Conservation (phyloP, 768 basidiomycete genomes). For the Lentinus brumalis region DNA sequence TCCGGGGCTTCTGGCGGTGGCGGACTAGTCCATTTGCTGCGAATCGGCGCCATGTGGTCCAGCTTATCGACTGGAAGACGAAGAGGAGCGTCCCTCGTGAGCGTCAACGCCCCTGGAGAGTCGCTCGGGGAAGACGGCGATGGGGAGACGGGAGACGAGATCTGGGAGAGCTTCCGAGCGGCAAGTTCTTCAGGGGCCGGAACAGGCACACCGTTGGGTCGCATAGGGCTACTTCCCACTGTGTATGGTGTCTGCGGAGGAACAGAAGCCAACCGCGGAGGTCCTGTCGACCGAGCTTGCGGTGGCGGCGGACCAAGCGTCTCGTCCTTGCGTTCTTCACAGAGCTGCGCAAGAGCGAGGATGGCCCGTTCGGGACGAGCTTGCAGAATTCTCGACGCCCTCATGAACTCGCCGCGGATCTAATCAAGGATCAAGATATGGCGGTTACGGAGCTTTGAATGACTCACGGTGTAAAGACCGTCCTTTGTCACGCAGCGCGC, state of each 20-base stretch:
- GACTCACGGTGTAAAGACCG: slow-evolving; percentile 85
- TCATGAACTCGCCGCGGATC: slow-evolving; percentile 99
- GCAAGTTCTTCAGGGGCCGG: slow-evolving; percentile 47
- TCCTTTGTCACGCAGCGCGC: slow-evolving; percentile 96
- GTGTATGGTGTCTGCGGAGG: slow-evolving; percentile 76
- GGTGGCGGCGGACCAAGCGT: slow-evolving; percentile 57
- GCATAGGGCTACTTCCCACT: slow-evolving; percentile 61
- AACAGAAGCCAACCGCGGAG: slow-evolving; percentile 44
- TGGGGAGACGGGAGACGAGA: slow-evolving; percentile 17
- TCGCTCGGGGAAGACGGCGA: slow-evolving; percentile 13
- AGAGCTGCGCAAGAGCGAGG: slow-evolving; percentile 83
- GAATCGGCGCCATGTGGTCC: slow-evolving; percentile 76
- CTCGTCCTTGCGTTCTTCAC: slow-evolving; percentile 83
- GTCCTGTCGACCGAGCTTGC: slow-evolving; percentile 41
- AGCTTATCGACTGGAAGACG: slow-evolving; percentile 51
- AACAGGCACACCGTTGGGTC: slow-evolving; percentile 42
- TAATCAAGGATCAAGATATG: slow-evolving; percentile 32
- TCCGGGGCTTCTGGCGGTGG: slow-evolving; percentile 77
- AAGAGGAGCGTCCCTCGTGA: slow-evolving; percentile 33
- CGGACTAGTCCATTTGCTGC: slow-evolving; percentile 83
- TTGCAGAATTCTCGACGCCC: slow-evolving; percentile 84
- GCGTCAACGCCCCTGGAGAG: slow-evolving; percentile 6
- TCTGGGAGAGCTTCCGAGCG: slow-evolving; percentile 36
- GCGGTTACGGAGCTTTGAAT: background rate
- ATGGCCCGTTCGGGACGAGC: slow-evolving; percentile 80